Base-by-base conservation (phyloP, 192 early-diverging fungal species). In the Gamsiella multidivaricata region DNA sequence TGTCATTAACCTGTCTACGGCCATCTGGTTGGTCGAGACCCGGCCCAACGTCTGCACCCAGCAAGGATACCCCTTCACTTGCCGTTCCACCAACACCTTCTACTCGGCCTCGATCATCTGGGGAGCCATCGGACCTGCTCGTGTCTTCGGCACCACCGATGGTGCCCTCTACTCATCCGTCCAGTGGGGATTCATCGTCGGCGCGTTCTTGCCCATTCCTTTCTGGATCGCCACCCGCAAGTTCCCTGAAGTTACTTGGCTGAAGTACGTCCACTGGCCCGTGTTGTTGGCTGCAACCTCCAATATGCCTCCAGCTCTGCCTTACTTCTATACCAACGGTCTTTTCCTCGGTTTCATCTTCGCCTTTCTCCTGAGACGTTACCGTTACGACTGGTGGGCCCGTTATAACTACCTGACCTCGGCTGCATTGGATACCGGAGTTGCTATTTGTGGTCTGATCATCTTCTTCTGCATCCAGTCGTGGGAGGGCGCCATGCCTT, bases 101-200 rank as follows among this genome's bases (percentile, higher is more conserved):
- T 88, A 85, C 82, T 86, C 84, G 47, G 89, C 86, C 33, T 90
- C 84, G 18, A 79, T 87, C 43, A 89, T 94, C 49, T 94, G 92
- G 92, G 93, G 93, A n/a, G 84, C 88, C 12, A 91, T 94, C 60
- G 90, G 89, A 31, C 90, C 93, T 14, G 62, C 53, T 18, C 81
- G 86, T 20, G 87, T 92, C 81, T 92, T 92, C 59, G 81, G 72
- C 23, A 33, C 36, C 41, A 37, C 53, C 28, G 61, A 73, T 29
- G 79, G 74, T 18, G 78, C 80, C n/a, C 54, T 75, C 3, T 88
- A 86, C 63, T 60, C 56, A 3, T 7, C 80, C 5, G 79, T 80
- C 31, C 61, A 80, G 17, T 86, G 67, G 54, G 79, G 82, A 46
- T 84, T 88, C 75, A 54, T 89, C 14, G 71, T 85, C 26, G 89